Evolutionary conservation across 2,329 filamentous ascomycete species (phyloP).

Genomic region (Aspergillus arachidicola): DNA sequence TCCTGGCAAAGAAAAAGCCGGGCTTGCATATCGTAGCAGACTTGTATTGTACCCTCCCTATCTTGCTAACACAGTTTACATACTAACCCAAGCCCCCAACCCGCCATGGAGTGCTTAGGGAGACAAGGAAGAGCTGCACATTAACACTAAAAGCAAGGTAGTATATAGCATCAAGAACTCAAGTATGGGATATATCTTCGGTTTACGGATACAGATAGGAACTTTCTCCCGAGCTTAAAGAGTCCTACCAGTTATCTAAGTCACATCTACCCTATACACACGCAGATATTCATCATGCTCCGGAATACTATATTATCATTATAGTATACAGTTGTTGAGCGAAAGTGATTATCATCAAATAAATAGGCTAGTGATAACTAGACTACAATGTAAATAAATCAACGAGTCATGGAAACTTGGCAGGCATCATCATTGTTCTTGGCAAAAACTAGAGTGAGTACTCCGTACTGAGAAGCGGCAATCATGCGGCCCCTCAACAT

Average conservation of each 20-base stretch:
- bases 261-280: not conserved
- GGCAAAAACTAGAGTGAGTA: not conserved
- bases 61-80: not conserved
- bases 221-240: not conserved
- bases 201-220: not conserved
- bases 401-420: not conserved
- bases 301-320: not conserved
- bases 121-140: not conserved
- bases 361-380: not conserved
- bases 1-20: not conserved
- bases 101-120: not conserved
- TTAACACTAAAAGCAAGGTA: not conserved
- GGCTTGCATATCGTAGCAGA: not conserved
- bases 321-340: not conserved
- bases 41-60: not conserved
- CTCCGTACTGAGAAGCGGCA: slow-evolving; percentile 7
- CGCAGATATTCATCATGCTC: not conserved
- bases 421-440: not conserved
- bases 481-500: slow-evolving; percentile 24
- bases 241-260: not conserved
- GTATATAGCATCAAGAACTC: not conserved
- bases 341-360: not conserved
- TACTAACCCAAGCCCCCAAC: not conserved
- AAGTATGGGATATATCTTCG: not conserved
- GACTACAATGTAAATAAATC: not conserved